Evolutionary conservation across 768 basidiomycete genomes (phyloP).

Genomic region (Mycena indigotica): DNA sequence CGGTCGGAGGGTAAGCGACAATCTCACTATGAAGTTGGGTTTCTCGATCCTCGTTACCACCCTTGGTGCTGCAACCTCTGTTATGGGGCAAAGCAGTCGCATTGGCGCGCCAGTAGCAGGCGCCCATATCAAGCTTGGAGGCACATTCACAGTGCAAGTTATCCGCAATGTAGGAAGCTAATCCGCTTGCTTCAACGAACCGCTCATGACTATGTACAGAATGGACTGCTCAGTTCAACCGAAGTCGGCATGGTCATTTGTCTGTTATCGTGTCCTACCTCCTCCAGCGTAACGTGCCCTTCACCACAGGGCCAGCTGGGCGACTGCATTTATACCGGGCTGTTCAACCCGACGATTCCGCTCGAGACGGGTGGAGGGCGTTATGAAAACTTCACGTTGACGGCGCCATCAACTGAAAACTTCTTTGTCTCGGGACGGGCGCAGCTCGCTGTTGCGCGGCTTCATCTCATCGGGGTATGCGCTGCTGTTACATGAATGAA

Average conservation of each 20-base stretch:
- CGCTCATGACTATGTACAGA: neutral
- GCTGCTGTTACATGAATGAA: neutral
- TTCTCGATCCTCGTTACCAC: neutral
- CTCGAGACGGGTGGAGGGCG: neutral
- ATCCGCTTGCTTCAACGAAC: neutral
- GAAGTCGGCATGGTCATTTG: slow-evolving; percentile 19
- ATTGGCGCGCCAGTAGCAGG: slow-evolving; percentile 5
- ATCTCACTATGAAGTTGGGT: no score
- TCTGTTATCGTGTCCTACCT: slow-evolving; percentile 8
- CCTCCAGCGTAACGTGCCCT: neutral
- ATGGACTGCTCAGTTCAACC: slow-evolving; percentile 10
- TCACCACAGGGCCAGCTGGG: slow-evolving; percentile 8
- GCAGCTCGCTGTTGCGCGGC: slow-evolving; percentile 10
- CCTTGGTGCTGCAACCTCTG: neutral
- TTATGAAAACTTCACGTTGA: slow-evolving; percentile 18
- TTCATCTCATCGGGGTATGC: slow-evolving; percentile 13
- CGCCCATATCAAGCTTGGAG: slow-evolving; percentile 1
- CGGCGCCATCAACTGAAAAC: neutral
- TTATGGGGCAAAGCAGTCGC: slow-evolving; percentile 6
- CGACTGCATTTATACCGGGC: slow-evolving; percentile 1
- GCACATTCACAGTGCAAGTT: slow-evolving; percentile 8
- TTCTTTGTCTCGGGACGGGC: slow-evolving; percentile 3
- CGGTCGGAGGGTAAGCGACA: no score
- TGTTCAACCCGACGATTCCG: slow-evolving; percentile 2
- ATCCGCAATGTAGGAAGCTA: slow-evolving; percentile 12